Conservation (phyloP, 306 rosid species). For the Malus asiatica region DNA sequence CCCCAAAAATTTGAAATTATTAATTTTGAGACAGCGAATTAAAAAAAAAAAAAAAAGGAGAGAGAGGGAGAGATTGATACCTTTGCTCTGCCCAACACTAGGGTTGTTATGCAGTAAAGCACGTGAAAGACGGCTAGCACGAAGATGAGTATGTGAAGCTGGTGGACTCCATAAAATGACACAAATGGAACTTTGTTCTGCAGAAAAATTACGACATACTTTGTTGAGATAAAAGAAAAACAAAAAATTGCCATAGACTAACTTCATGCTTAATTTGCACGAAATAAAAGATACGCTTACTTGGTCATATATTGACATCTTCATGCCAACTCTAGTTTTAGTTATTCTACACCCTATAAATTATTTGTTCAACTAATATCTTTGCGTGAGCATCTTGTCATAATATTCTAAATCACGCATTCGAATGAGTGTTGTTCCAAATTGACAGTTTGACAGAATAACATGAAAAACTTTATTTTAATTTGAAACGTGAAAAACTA, state of each 20-base stretch:
- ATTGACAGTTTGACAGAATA: background rate
- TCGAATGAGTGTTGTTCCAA: background rate
- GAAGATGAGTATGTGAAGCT: slow-evolving; percentile 71
- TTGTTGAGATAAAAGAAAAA: background rate
- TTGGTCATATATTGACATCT: background rate
- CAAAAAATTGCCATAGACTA: background rate
- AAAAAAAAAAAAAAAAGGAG: background rate
- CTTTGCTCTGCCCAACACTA: slow-evolving; percentile 62
- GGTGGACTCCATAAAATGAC: slow-evolving; percentile 59
- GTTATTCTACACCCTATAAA: background rate
- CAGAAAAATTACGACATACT: background rate
- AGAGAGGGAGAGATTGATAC: slow-evolving; percentile 20
- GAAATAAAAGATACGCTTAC: background rate
- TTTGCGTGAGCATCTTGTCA: background rate
- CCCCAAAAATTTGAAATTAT: background rate
- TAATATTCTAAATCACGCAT: background rate
- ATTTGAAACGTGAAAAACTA: background rate
- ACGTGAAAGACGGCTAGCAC: slow-evolving; percentile 65
- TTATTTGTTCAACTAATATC: background rate
- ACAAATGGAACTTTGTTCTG: slow-evolving; percentile 60
- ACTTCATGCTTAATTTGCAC: background rate
- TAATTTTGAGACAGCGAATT: background rate
- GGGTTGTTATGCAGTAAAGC: slow-evolving; percentile 57
- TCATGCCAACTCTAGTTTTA: background rate
- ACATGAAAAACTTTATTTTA: background rate